phyloP scores from a whole-genome alignment of 371 early-diverging fungal genomes.

The Mucor mucedo region DNA sequence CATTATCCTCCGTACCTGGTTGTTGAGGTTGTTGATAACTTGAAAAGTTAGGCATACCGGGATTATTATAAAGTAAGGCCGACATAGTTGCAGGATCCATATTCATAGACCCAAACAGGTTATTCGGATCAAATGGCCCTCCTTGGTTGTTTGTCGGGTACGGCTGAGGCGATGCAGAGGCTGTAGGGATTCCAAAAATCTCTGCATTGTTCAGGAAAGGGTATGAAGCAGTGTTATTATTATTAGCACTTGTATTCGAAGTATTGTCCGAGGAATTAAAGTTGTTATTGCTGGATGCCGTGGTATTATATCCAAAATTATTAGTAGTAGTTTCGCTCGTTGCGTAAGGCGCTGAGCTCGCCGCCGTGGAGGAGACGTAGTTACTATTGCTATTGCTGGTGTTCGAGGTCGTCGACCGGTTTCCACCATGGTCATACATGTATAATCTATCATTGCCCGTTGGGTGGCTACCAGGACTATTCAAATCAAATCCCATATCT shows the following conservation, averaged over 20 bases:
- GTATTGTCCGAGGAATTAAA: constrained; percentile 1
- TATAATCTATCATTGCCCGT: constrained; percentile 6
- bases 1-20: constrained; percentile 9
- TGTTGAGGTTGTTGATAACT: constrained; percentile 20
- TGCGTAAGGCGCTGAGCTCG: not conserved
- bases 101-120: constrained; percentile 37
- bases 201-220: constrained; percentile 24
- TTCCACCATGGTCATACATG: constrained; percentile 10
- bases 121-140: constrained; percentile 22
- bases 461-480: not conserved
- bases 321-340: not conserved
- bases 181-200: constrained; percentile 22
- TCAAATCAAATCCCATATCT: constrained; percentile 37
- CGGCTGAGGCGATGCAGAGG: constrained; percentile 12
- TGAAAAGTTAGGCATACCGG: constrained; percentile 10
- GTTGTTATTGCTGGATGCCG: not conserved
- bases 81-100: constrained; percentile 49
- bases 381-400: not conserved
- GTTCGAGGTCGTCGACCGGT: constrained; percentile 3
- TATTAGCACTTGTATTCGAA: not conserved
- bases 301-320: constrained; percentile 1
- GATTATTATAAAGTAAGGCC: constrained; percentile 35
- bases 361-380: not conserved
- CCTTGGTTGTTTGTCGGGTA: constrained; percentile 11
- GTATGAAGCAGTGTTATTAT: constrained; percentile 14